phyloP scores from a whole-genome alignment of 2,329 filamentous ascomycete genomes.

The Blumeria graminis region DNA sequence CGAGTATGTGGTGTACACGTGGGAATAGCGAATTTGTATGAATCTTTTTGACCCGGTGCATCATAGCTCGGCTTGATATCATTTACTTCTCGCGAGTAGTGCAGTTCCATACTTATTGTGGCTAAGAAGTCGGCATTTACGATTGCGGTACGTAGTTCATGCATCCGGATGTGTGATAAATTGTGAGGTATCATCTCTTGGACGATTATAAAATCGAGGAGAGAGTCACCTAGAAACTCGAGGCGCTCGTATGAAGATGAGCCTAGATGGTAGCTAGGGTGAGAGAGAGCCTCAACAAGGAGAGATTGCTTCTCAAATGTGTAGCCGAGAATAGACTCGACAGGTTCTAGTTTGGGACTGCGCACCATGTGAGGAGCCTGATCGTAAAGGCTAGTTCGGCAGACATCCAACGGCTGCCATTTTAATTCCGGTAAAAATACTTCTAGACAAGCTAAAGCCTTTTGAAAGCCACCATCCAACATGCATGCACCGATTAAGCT shows the following conservation, averaged over 20 bases:
- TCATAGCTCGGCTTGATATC: slow-evolving; percentile 2
- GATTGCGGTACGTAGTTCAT: slow-evolving; percentile 47
- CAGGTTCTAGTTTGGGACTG: slow-evolving; percentile 17
- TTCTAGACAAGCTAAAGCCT: slow-evolving; percentile 37
- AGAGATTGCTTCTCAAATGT: slow-evolving; percentile 42
- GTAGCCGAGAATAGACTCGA: slow-evolving; percentile 49
- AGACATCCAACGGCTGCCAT: slow-evolving; percentile 24
- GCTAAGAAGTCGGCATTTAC: slow-evolving; percentile 64
- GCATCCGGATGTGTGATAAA: slow-evolving; percentile 38
- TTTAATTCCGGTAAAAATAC: slow-evolving; percentile 36
- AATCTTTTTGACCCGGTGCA: neutral
- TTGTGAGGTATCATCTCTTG: slow-evolving; percentile 25
- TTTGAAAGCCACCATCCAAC: slow-evolving; percentile 38
- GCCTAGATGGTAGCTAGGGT: slow-evolving; percentile 32
- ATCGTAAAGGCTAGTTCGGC: slow-evolving; percentile 21
- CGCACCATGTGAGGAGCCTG: slow-evolving; percentile 13
- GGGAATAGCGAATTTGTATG: neutral
- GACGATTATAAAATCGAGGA: slow-evolving; percentile 59
- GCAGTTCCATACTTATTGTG: slow-evolving; percentile 43
- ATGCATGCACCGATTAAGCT: slow-evolving; percentile 58
- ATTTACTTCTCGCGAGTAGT: slow-evolving; percentile 15
- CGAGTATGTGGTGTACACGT: neutral
- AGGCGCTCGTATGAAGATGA: slow-evolving; percentile 40
- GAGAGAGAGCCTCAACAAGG: slow-evolving; percentile 59
- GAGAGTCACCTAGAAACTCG: slow-evolving; percentile 69